These are phyloP conservation scores for Trifolium fragiferum DNA, from an alignment of 306 rosid species.

Conservation along the genomic window DNA sequence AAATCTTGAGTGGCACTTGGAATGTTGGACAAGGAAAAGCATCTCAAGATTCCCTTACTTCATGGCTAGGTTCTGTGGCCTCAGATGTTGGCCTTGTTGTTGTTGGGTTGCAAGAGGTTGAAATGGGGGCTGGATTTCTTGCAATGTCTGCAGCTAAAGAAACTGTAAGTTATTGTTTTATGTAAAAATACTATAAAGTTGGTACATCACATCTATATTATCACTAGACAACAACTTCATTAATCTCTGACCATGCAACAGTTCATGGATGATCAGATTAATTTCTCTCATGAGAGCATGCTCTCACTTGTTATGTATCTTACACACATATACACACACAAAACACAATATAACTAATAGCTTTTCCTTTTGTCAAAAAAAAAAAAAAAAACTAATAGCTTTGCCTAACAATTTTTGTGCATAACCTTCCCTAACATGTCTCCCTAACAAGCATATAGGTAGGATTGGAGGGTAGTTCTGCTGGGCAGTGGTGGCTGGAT, in stretches of 20 bases:
- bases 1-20: slow-evolving; percentile 91
- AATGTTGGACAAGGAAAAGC: slow-evolving; percentile 98
- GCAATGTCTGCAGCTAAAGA: slow-evolving; percentile 99
- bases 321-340: slow-evolving; percentile 3
- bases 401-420: slow-evolving; percentile 33
- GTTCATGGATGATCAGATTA: neutral
- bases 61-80: slow-evolving; percentile 87
- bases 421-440: slow-evolving; percentile 34
- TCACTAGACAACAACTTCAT: slow-evolving; percentile 2
- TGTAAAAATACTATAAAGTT: slow-evolving; percentile 13
- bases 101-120: slow-evolving; percentile 99
- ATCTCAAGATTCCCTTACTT: slow-evolving; percentile 84
- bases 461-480: slow-evolving; percentile 97
- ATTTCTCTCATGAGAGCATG: slow-evolving; percentile 6
- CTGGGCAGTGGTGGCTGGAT: slow-evolving; percentile 98
- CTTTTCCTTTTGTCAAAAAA: too few species aligned
- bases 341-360: slow-evolving; percentile 15
- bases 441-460: slow-evolving; percentile 63
- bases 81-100: slow-evolving; percentile 83
- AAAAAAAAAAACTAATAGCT: slow-evolving; percentile 28
- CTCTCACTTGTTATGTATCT: neutral
- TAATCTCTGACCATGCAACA: slow-evolving; percentile 15
- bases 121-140: slow-evolving; percentile 99
- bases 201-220: slow-evolving; percentile 23
- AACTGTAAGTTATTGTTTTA: slow-evolving; percentile 68